Evolutionary conservation across 106 monocot species (phyloP), one percentile per base, ranked within the genome.

Genomic region (Allium fistulosum): DNA sequence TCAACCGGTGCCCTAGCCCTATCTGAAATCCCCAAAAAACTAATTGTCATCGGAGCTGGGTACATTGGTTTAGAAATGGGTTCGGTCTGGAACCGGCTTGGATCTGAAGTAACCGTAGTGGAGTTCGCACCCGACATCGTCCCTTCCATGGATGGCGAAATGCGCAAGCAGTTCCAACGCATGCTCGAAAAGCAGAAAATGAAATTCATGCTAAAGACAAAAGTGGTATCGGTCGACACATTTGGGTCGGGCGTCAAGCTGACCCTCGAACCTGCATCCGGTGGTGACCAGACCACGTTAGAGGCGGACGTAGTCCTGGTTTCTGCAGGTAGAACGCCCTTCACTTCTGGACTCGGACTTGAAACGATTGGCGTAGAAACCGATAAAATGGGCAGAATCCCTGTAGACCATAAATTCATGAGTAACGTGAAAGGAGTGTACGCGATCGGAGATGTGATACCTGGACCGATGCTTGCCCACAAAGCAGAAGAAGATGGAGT

Each of bases 401-500:
- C 72, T 7, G 81, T 86, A 26, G 79, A 86, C 59, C 71, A 78
- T 12, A 49, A 59, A 51, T 86, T 82, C 65, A 76, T 58, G 75
- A 82, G 81, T 1, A 81, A 61, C 22, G 70, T 82, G 2, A 46
- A 71, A 6, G 76, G 81, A 10, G 79, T 86, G 3, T 74, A 63
- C 47, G 85, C 81, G 45, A 86, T 86, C 51, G 85, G 85, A 10
- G 85, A 86, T 70, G 81, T 79, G 56, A 82, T 79, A 3, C 81
- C 79, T 11, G 85, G 85, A 14, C 85, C 85, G 11, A 86, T 86
- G 85, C 76, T 86, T 6, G 85, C 85, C 9, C 85, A 86, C 73
- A 86, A 86, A 75, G 85, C 85, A 8, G 85, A 86, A 67, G 85
- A 86, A 61, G 85, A 86, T 52, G 85, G 81, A 26, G 85, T 86